phyloP scores from a whole-genome alignment of 2,329 filamentous ascomycete species.

The Laburnicola sp. region DNA sequence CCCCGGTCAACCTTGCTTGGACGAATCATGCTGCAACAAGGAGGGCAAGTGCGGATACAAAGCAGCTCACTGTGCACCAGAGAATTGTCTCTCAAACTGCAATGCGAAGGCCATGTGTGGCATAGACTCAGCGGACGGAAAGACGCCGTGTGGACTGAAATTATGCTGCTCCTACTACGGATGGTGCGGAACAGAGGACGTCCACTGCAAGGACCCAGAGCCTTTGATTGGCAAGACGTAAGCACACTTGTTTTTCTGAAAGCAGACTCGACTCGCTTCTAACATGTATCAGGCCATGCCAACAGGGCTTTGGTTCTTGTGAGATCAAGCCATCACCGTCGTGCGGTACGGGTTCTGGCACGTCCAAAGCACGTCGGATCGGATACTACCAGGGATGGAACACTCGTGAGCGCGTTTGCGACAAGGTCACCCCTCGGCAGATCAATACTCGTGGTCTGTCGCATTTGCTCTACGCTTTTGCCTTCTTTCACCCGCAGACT shows the following conservation, averaged over 20 bases:
- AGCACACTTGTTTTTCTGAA: no score
- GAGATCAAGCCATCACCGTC: constrained; percentile 21
- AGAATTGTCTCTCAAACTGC: constrained; percentile 42
- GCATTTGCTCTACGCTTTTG: constrained; percentile 41
- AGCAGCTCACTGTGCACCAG: constrained; percentile 10
- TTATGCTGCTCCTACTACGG: constrained; percentile 22
- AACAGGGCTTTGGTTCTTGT: constrained; percentile 44
- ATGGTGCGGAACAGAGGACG: constrained; percentile 21
- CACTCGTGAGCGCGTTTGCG: constrained; percentile 28
- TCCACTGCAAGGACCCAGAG: background rate
- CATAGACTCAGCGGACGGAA: constrained; percentile 20
- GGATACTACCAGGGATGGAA: constrained; percentile 45
- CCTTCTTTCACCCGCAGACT: constrained; percentile 21
- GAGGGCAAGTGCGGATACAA: constrained; percentile 19
- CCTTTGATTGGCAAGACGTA: no score
- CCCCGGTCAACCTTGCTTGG: constrained; percentile 12
- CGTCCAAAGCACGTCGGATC: constrained; percentile 36
- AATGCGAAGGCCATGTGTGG: constrained; percentile 43
- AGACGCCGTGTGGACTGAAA: constrained; percentile 14
- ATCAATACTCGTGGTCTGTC: constrained; percentile 41
- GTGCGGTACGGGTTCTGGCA: constrained; percentile 25
- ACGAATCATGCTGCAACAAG: constrained; percentile 13
- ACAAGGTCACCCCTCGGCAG: constrained; percentile 35
- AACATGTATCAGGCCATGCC: no score
- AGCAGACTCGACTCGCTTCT: no score